These are phyloP conservation scores for Yarrowia alimentaria DNA, from an alignment of 805 yeast species.

Conservation along the genomic window DNA sequence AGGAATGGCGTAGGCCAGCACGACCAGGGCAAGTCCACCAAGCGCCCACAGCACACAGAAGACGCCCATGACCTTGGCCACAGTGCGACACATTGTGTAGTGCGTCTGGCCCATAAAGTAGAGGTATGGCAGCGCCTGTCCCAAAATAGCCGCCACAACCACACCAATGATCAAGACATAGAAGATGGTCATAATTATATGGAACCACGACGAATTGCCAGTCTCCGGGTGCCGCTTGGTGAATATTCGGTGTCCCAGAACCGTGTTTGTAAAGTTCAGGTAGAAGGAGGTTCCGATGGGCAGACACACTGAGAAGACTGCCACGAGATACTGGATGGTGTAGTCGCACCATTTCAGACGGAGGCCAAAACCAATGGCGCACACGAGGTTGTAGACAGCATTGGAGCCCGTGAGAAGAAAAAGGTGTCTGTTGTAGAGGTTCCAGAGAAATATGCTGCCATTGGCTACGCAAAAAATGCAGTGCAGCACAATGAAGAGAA, in stretches of 20 bases:
- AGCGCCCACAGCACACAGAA: slow-evolving; percentile 52
- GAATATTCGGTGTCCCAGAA: slow-evolving; percentile 68
- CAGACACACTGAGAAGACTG: slow-evolving; percentile 57
- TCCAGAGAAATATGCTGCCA: slow-evolving; percentile 47
- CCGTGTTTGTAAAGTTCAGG: slow-evolving; percentile 57
- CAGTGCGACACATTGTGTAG: slow-evolving; percentile 54
- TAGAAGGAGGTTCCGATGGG: slow-evolving; percentile 57
- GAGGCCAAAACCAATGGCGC: slow-evolving; percentile 57
- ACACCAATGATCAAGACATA: slow-evolving; percentile 57
- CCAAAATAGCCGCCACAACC: slow-evolving; percentile 67
- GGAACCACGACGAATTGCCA: slow-evolving; percentile 53
- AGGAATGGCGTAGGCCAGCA: slow-evolving; percentile 52
- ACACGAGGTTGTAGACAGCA: slow-evolving; percentile 4
- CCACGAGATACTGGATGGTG: slow-evolving; percentile 47
- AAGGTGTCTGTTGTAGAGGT: slow-evolving; percentile 47
- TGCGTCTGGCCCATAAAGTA: slow-evolving; percentile 50
- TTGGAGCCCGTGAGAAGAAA: background rate
- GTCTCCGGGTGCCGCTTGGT: slow-evolving; percentile 76
- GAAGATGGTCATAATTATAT: slow-evolving; percentile 49
- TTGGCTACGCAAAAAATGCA: slow-evolving; percentile 49
- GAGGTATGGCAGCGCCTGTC: slow-evolving; percentile 58
- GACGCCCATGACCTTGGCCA: slow-evolving; percentile 52
- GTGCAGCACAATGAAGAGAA: slow-evolving; percentile 56
- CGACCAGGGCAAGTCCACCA: slow-evolving; percentile 51
- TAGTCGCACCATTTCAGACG: slow-evolving; percentile 61